These are phyloP conservation scores for Leccinellum rugosiceps DNA, from an alignment of 768 basidiomycete genomes.

Conservation along the genomic window DNA sequence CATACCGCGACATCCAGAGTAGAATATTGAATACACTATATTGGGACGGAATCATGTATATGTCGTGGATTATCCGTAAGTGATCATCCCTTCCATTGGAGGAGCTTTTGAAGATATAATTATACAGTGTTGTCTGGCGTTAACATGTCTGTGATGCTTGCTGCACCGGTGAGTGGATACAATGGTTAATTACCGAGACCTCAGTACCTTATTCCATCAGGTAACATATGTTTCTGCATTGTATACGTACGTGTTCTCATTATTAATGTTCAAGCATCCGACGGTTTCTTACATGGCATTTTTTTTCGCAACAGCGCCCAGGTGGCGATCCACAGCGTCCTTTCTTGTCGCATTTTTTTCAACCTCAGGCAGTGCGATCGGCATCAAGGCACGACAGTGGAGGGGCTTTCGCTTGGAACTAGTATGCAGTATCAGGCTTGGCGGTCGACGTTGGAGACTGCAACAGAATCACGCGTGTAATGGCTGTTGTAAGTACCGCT, in stretches of 20 bases:
- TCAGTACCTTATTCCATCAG: conserved; percentile 1
- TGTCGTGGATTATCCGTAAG: conserved; percentile 23
- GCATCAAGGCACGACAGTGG: not conserved
- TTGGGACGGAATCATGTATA: conserved; percentile 30
- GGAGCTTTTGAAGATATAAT: not conserved
- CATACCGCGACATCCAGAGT: conserved; percentile 18
- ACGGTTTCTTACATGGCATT: not conserved
- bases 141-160: conserved; percentile 14
- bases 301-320: conserved; percentile 17
- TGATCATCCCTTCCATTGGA: not conserved
- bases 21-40: conserved; percentile 19
- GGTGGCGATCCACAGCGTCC: conserved; percentile 25
- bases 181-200: not conserved
- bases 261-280: too few species aligned
- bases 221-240: conserved; percentile 12
- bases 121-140: conserved; percentile 10
- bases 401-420: not conserved
- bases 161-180: conserved; percentile 18
- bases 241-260: conserved; percentile 13
- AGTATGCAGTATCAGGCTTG: conserved; percentile 5
- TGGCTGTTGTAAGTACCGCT: too few species aligned
- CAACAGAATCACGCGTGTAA: not conserved
- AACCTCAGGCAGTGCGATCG: conserved; percentile 17
- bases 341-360: conserved; percentile 6
- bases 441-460: not conserved